Evolutionary conservation across 352 stramenopile species (phyloP).

Genomic region (Phytophthora ohioensis): DNA sequence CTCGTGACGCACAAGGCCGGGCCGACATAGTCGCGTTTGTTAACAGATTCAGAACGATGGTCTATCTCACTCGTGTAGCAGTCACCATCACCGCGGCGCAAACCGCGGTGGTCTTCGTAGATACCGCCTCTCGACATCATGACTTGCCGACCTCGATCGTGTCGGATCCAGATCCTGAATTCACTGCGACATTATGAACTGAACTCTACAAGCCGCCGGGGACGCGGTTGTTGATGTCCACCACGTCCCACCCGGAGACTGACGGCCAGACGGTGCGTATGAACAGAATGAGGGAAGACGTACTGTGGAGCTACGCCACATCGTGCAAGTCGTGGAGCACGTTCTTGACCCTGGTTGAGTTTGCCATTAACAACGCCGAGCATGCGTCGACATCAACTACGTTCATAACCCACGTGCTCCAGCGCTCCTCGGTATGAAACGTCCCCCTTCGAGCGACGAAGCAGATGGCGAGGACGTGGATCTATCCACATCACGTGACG

Average conservation of each 20-base stretch:
- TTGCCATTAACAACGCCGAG: too few species aligned
- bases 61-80: not conserved
- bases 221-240: not conserved
- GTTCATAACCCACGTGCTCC: too few species aligned
- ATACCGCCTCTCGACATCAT: conserved; percentile 13
- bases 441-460: too few species aligned
- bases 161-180: conserved; percentile 23
- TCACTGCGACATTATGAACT: conserved; percentile 21
- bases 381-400: too few species aligned
- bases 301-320: conserved; percentile 31
- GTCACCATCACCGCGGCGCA: not conserved
- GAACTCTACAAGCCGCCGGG: conserved; percentile 9
- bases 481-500: too few species aligned
- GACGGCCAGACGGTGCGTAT: conserved; percentile 43
- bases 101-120: not conserved
- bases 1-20: not conserved
- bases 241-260: conserved; percentile 15
- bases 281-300: conserved; percentile 20
- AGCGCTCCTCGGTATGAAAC: too few species aligned
- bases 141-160: conserved; percentile 11
- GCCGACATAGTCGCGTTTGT: not conserved
- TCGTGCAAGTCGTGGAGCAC: too few species aligned
- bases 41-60: conserved; percentile 6
- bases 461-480: too few species aligned
- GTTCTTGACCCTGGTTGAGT: too few species aligned